Evolutionary conservation across 176 grass and related monocot genomes (phyloP).

Genomic region (Zea luxurians): DNA sequence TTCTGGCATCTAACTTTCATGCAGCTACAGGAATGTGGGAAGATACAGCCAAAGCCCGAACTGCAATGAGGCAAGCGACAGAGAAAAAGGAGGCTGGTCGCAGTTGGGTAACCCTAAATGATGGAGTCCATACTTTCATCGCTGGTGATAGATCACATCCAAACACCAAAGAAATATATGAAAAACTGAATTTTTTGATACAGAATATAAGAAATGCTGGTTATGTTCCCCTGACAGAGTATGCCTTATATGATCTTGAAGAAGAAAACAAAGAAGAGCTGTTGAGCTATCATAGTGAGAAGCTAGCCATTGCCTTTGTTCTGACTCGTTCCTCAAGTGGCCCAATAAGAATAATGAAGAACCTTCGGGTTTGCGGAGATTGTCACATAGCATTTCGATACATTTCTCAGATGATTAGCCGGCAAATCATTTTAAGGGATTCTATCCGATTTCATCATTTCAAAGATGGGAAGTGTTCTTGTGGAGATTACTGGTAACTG

Average conservation of each 20-base stretch:
- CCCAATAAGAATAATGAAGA: constrained; percentile 83
- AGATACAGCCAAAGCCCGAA: constrained; percentile 64
- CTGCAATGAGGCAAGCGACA: constrained; percentile 42
- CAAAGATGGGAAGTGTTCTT: constrained; percentile 71
- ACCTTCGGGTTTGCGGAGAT: constrained; percentile 75
- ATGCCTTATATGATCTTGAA: constrained; percentile 64
- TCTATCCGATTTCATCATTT: constrained; percentile 77
- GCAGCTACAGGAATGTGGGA: constrained; percentile 77
- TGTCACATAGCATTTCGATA: constrained; percentile 72
- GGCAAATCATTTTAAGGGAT: constrained; percentile 70
- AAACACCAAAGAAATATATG: constrained; percentile 73
- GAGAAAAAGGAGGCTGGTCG: constrained; percentile 75
- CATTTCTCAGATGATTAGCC: constrained; percentile 64
- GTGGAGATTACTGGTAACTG: constrained; percentile 69
- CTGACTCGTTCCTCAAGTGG: constrained; percentile 52
- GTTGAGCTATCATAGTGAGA: constrained; percentile 74
- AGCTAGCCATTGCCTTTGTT: constrained; percentile 77
- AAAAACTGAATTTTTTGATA: constrained; percentile 58
- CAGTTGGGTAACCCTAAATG: constrained; percentile 73
- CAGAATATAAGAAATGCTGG: constrained; percentile 62
- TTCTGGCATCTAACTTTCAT: constrained; percentile 71
- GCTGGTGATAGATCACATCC: constrained; percentile 79
- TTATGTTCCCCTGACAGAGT: constrained; percentile 65
- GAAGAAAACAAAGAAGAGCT: constrained; percentile 75
- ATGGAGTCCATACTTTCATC: constrained; percentile 71